Percentiles rank a stretch among this genome's conserved stretches.
phyloP scores from a whole-genome alignment of 805 yeast species.

The Candida tallmaniae region DNA sequence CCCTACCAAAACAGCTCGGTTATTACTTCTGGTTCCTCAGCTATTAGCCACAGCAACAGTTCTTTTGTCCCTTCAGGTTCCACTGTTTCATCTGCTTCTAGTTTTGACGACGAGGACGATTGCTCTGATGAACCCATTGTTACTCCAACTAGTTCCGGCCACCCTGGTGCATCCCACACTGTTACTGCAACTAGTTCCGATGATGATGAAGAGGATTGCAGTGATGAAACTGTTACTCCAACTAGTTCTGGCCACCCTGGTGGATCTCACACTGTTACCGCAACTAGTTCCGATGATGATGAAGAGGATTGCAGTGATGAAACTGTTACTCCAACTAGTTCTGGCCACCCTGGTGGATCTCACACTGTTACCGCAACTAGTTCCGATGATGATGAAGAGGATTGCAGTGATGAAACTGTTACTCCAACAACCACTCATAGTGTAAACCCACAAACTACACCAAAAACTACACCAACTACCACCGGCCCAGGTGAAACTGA shows the following conservation, averaged over 20 bases:
- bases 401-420: conserved; percentile 6
- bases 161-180: conserved; percentile 2
- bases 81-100: not conserved
- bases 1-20: not conserved
- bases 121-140: conserved; percentile 5
- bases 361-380: conserved; percentile 3
- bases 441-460: no score
- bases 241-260: not conserved
- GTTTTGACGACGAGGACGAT: conserved; percentile 6
- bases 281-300: conserved; percentile 8
- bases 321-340: not conserved
- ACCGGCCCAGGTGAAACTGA: conserved; percentile 6
- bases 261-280: not conserved
- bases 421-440: conserved; percentile 3
- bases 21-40: not conserved
- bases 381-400: conserved; percentile 12
- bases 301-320: conserved; percentile 10
- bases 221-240: conserved; percentile 9
- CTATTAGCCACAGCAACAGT: not conserved
- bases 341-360: not conserved
- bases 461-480: conserved; percentile 3
- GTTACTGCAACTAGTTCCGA: conserved; percentile 1
- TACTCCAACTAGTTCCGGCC: not conserved
- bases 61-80: no score
- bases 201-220: conserved; percentile 14